Percentiles rank a stretch among this genome's conserved stretches.
Evolutionary conservation across 768 basidiomycete species (phyloP).

Genomic region (Mycena amicta): DNA sequence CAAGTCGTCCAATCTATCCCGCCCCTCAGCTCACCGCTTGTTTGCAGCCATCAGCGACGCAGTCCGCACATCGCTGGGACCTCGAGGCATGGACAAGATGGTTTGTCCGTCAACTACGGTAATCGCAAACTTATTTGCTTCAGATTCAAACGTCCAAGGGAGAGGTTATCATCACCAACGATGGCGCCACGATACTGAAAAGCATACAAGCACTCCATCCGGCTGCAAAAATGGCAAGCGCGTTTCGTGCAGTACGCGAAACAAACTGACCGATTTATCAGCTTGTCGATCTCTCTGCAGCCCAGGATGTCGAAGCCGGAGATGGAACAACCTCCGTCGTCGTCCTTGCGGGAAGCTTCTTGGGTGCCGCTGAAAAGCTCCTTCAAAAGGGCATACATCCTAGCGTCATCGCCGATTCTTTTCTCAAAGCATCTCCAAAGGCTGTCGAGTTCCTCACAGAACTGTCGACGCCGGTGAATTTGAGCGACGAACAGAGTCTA

Average conservation of each 20-base stretch:
- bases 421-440: slow-evolving; percentile 89
- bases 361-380: slow-evolving; percentile 96
- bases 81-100: slow-evolving; percentile 99
- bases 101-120: slow-evolving; percentile 40
- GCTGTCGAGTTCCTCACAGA: slow-evolving; percentile 93
- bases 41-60: slow-evolving; percentile 95
- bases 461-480: slow-evolving; percentile 88
- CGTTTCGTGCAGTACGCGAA: slow-evolving; percentile 1
- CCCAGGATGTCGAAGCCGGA: slow-evolving; percentile 98
- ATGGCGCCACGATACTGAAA: slow-evolving; percentile 96
- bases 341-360: slow-evolving; percentile 89
- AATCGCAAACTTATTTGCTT: background rate
- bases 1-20: slow-evolving; percentile 28
- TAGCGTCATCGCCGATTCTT: slow-evolving; percentile 94
- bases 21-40: slow-evolving; percentile 18
- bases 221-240: slow-evolving; percentile 92
- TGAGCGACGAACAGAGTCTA: slow-evolving; percentile 82
- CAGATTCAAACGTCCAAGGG: slow-evolving; percentile 97
- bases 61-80: slow-evolving; percentile 93
- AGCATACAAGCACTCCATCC: slow-evolving; percentile 96
- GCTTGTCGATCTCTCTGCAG: slow-evolving; percentile 97
- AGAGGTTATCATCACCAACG: slow-evolving; percentile 97
- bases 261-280: slow-evolving; percentile 34
- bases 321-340: slow-evolving; percentile 99
- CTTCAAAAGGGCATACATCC: slow-evolving; percentile 96